Base-by-base conservation (phyloP, 129 eudicot species). In the Tagetes erecta region DNA sequence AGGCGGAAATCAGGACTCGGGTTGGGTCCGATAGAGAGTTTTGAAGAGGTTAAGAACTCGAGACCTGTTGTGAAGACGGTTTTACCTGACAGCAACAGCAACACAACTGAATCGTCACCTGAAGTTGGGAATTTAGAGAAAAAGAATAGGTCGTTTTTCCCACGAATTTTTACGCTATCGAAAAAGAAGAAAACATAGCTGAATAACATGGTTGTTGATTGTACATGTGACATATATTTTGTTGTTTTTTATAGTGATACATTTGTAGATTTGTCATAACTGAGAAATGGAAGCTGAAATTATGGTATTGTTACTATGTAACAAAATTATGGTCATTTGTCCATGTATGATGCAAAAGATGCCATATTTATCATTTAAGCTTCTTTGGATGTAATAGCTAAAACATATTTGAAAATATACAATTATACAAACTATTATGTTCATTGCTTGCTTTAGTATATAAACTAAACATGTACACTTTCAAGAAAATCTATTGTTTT, bases 121-220 rank as follows among this genome's bases (percentile, higher is more conserved):
- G 92, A 85, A 39, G 80, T 72, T 39, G 83, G 76, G 65, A 52
- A 68, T 30, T 81, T 70, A 83, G 81, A 78, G 84, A 92, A 92
- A 60, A 92, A 92, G 84, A 92, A 84, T 83, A 82, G 60, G 74
- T 84, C 88, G 37, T 49, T 85, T 77, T 82, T 92, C 77, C 97
- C 97, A 0, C 83, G 88, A 55, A 77, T 92, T 55, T 86, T 92
- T 52, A 90, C 82, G 94, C 74, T 87, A 74, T 74, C 87, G 82
- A 78, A 79, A 67, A 85, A 73, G 78, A 88, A 75, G 95, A 91
- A 91, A 72, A 55, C 84, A 1, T 83, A 71, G 57, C 33, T 81
- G 20, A 58, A 75, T 37, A 85, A 11, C 0, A 64, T n/a, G 39
- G 14, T 13, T 55, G 75, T 52, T 12, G 49, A 1, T 36, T 73